Evolutionary conservation across 495 filamentous ascomycete species (phyloP), one percentile per base, ranked within the genome.

Genomic region (Aspergillus indologenus): DNA sequence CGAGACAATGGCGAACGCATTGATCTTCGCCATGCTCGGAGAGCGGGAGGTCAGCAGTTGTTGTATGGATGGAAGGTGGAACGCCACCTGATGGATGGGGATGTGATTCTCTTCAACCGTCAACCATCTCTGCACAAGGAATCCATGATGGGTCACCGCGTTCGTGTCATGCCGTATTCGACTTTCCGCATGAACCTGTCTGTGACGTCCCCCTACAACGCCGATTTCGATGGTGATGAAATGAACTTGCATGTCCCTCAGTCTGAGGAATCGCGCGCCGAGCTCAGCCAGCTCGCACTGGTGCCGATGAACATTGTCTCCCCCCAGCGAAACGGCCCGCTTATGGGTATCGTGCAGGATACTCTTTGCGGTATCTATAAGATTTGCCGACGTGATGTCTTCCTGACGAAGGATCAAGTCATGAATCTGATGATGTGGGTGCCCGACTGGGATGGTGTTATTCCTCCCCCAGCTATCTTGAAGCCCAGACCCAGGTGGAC

Each of bases 191-290:
- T 99, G 21, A 99, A 99, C 65, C 74, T 99, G 58, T 99, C 94
- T 1, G 94, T 99, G 65, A 99, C 94, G 0, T 93, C 92, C 45
- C 94, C 94, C 1, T 99, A 99, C 78, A 99, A 99, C 73, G 94
- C 94, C 60, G 94, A 99, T 87, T 99, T 99, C 69, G 94, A 99
- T 69, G 94, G 94, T 62, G 94, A 99, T 73, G 94, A 99, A 75
- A 99, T 99, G 94, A 99, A 99, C 69, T 84, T 99, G 73, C 94
- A 99, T 80, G 95, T 99, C 45, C 95, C 94, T 8, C 94, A 99
- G 70, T 90, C 89, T 18, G 93, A 99, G 65, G 95, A 99, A 73
- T 90, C 94, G 21, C 86, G 94, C 12, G 93, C 94, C 11, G 94
- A 99, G 74, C 83, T 99, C 62, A 88, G 83, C 65, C 83, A 96